These are phyloP conservation scores for Lasiodiplodia hormozganensis DNA, from an alignment of 2,329 filamentous ascomycete species.

Conservation along the genomic window DNA sequence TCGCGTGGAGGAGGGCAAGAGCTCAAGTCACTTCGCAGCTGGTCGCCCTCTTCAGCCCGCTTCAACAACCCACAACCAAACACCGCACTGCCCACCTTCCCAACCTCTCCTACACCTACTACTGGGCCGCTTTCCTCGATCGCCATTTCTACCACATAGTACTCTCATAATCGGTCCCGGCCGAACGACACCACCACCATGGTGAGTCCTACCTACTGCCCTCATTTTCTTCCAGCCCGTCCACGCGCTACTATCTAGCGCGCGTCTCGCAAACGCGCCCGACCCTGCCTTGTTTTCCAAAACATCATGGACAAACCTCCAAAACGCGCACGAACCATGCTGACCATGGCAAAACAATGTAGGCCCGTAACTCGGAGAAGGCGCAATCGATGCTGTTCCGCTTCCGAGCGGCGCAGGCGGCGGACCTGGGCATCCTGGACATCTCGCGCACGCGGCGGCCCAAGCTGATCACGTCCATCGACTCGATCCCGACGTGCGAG, in stretches of 20 bases:
- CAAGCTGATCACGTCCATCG: slow-evolving; percentile 86
- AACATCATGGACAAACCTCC: background rate
- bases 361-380: slow-evolving; percentile 98
- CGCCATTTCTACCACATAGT: background rate
- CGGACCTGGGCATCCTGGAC: slow-evolving; percentile 95
- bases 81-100: background rate
- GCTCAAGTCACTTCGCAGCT: slow-evolving; percentile 26
- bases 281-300: background rate
- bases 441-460: slow-evolving; percentile 87
- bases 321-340: background rate
- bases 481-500: slow-evolving; percentile 85
- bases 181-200: slow-evolving; percentile 20
- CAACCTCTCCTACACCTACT: background rate
- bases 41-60: background rate
- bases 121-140: background rate
- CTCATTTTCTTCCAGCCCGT: slow-evolving; percentile 8
- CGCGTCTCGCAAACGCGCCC: background rate
- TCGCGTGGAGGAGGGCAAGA: slow-evolving; percentile 25
- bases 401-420: slow-evolving; percentile 96
- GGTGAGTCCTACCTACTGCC: slow-evolving; percentile 16
- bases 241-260: background rate
- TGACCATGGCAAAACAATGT: slow-evolving; percentile 35
- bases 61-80: slow-evolving; percentile 23
- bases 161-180: background rate
- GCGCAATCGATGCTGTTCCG: slow-evolving; percentile 99